Base-by-base conservation (phyloP, 192 early-diverging fungal species). In the Coemansia sp. region DNA sequence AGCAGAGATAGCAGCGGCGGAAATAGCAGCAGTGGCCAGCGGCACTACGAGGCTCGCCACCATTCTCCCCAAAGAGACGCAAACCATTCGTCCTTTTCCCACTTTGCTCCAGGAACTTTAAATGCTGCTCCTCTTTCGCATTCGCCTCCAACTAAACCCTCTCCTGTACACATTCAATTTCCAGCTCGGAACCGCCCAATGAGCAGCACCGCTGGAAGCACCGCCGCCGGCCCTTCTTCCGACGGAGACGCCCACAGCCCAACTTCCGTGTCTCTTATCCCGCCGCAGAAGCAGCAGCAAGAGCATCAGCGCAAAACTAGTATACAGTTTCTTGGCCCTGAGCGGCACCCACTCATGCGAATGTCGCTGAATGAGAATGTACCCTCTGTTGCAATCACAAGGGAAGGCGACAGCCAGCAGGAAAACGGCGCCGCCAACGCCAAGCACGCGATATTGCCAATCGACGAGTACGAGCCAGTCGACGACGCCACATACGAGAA, bases 291-390 rank as follows among this genome's bases (percentile, higher is more conserved):
- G 42, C 42, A 45, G 17, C 42, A 45, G 42, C 42, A 45, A 45
- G 14, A 53, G 5, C 52, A 35, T 11, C 54, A 8, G 43, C 58
- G n/a, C 11, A 43, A 43, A 36, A 73, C 58, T 57, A 79, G 76
- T 58, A 80, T 80, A 11, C 77, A 74, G 65, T 74, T 80, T 35
- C 65, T 80, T 35, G 77, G 77, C n/a, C 77, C 77, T 34, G 61
- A 65, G 43, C 67, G 77, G 20, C 61, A 67, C n/a, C 59, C 67
- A 0, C 38, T 80, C 6, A 29, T 80, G 58, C 77, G 77, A 54
- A 80, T 80, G 77, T 71, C 77, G 11, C 66, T 74, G 69, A 70
- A 80, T 48, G 72, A 69, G 34, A 46, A 61, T 43, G 59, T 69
- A 5, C 64, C 71, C 19, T 35, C 58, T 8, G 69, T 67, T 33